Conservation (phyloP, 768 basidiomycete species). For the Termitomyces heimii region DNA sequence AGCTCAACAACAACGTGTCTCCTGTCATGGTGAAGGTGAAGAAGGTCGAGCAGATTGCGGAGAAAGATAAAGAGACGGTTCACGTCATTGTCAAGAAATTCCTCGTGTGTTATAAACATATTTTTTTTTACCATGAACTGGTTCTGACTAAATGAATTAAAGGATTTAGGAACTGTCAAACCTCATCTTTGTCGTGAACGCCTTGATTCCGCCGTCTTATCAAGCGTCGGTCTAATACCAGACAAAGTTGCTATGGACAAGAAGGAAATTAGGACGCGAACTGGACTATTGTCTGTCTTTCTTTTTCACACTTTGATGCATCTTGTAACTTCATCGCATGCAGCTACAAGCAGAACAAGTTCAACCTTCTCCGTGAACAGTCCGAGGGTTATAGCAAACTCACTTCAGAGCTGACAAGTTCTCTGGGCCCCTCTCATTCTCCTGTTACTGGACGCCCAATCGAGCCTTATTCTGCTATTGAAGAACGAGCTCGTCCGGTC, state of each 20-base stretch:
- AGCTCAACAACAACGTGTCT: constrained; percentile 13
- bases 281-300: constrained; percentile 69
- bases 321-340: neutral
- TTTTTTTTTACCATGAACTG: neutral
- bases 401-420: constrained; percentile 73
- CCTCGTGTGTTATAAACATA: constrained; percentile 36
- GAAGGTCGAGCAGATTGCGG: constrained; percentile 45
- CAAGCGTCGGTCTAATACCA: constrained; percentile 59
- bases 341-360: constrained; percentile 97
- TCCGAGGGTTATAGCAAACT: constrained; percentile 97
- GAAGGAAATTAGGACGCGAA: constrained; percentile 77
- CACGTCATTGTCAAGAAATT: constrained; percentile 53
- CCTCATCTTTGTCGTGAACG: constrained; percentile 65
- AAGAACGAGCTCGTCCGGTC: constrained; percentile 59
- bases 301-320: neutral
- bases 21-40: constrained; percentile 29
- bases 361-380: constrained; percentile 94
- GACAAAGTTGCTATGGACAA: constrained; percentile 64
- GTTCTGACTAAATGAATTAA: constrained; percentile 3
- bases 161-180: constrained; percentile 57
- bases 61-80: constrained; percentile 59
- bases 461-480: constrained; percentile 51
- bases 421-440: constrained; percentile 71
- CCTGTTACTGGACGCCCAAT: constrained; percentile 57
- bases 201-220: constrained; percentile 60